Conservation (phyloP, 78 protist species). For the Guillardia theta region DNA sequence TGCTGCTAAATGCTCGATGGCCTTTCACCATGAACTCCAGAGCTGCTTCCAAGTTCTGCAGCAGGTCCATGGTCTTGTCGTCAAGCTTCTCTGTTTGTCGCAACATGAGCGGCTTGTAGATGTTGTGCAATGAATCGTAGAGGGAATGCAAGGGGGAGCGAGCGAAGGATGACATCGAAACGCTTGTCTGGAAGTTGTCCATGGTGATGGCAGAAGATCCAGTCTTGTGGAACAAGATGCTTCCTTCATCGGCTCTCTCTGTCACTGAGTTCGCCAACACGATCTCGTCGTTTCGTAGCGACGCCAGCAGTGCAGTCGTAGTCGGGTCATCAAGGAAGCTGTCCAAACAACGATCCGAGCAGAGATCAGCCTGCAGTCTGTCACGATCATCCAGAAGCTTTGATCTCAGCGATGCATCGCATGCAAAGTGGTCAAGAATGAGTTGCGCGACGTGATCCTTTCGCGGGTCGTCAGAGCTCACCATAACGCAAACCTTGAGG, state of each 20-base stretch:
- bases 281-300: not conserved
- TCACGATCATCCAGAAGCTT: not conserved
- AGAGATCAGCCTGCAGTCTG: not conserved
- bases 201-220: no score
- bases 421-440: not conserved
- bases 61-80: not conserved
- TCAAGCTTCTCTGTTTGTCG: not conserved
- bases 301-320: not conserved
- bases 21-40: not conserved
- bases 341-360: not conserved
- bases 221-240: no score
- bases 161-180: not conserved
- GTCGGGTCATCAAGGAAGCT: not conserved
- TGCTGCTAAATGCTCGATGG: not conserved
- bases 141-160: not conserved
- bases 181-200: no score
- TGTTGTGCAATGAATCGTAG: not conserved
- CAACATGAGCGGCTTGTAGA: not conserved
- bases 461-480: not conserved
- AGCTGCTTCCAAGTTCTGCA: constrained; percentile 25
- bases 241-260: not conserved
- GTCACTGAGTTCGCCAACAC: not conserved
- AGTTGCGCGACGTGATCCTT: not conserved
- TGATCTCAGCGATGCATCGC: not conserved
- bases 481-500: no score